phyloP scores from a whole-genome alignment of 345 rosid genomes.

The Adansonia digitata region DNA sequence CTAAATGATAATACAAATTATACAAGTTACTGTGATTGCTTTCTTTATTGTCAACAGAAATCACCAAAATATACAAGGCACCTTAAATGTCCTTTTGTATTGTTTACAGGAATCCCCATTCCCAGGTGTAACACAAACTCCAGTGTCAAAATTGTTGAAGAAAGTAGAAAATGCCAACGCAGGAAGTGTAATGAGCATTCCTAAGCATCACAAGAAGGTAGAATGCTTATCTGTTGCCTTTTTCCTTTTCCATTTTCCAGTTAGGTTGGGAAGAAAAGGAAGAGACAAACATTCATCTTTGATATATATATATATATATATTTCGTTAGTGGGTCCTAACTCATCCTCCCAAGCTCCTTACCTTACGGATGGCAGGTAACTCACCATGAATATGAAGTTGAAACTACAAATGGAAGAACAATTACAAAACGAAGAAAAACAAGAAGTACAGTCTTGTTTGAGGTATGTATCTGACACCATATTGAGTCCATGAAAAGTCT shows the following conservation, averaged over 20 bases:
- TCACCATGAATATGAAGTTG: slow-evolving; percentile 71
- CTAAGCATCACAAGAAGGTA: slow-evolving; percentile 75
- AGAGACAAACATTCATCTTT: neutral
- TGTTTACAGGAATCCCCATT: slow-evolving; percentile 48
- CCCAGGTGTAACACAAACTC: slow-evolving; percentile 45
- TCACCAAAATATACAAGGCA: slow-evolving; percentile 24
- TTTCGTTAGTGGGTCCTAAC: neutral
- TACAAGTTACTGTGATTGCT: neutral
- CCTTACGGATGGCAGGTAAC: slow-evolving; percentile 46
- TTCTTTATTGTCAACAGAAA: slow-evolving; percentile 28
- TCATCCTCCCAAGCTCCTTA: slow-evolving; percentile 6
- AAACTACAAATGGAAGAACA: slow-evolving; percentile 56
- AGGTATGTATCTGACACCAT: slow-evolving; percentile 37
- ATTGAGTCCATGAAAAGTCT: neutral
- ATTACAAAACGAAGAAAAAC: slow-evolving; percentile 66
- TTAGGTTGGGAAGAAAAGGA: slow-evolving; percentile 1
- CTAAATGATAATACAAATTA: neutral
- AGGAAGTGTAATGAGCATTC: slow-evolving; percentile 43
- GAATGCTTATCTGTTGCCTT: slow-evolving; percentile 1
- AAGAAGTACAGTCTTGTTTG: slow-evolving; percentile 63
- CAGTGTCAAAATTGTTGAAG: slow-evolving; percentile 53
- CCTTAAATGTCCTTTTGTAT: slow-evolving; percentile 2
- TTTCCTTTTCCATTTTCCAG: neutral
- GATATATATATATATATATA: too few species aligned
- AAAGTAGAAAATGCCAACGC: slow-evolving; percentile 43